A percentile compares a stretch with the other conserved stretches of the same genome.
Evolutionary conservation across 768 basidiomycete species (phyloP).

Genomic region (Russula earlei): DNA sequence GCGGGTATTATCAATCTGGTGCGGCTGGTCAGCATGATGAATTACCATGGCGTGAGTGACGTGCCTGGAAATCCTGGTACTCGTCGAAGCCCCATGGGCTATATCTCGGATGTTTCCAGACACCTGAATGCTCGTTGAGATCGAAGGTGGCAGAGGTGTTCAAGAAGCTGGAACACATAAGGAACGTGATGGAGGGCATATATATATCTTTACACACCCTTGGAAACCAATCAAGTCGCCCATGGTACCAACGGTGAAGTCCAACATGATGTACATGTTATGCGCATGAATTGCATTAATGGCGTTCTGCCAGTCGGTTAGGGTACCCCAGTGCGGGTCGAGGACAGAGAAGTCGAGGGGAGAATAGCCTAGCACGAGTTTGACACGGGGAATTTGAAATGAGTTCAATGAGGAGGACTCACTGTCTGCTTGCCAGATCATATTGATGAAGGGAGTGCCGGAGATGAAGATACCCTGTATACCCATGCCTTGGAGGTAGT

Average conservation of each 20-base stretch:
- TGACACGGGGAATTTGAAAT: slow-evolving; percentile 1
- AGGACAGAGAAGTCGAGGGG: slow-evolving; percentile 84
- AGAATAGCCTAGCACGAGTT: slow-evolving; percentile 61
- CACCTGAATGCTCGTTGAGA: slow-evolving; percentile 58
- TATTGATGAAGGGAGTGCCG: slow-evolving; percentile 87
- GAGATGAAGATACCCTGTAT: slow-evolving; percentile 79
- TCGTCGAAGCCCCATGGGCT: slow-evolving; percentile 80
- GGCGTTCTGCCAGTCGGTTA: slow-evolving; percentile 66
- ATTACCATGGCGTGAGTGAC: slow-evolving; percentile 18
- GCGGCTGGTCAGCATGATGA: slow-evolving; percentile 3
- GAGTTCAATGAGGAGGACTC: slow-evolving; percentile 27
- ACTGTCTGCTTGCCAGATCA: slow-evolving; percentile 98
- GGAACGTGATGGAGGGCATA: slow-evolving; percentile 3
- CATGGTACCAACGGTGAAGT: slow-evolving; percentile 94
- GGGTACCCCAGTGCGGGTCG: slow-evolving; percentile 88
- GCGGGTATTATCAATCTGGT: slow-evolving; percentile 54
- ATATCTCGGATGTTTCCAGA: slow-evolving; percentile 69
- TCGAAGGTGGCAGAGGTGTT: slow-evolving; percentile 76
- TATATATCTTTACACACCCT: slow-evolving; percentile 43
- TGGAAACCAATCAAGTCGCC: slow-evolving; percentile 78
- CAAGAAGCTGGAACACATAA: slow-evolving; percentile 42
- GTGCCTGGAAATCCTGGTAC: slow-evolving; percentile 74
- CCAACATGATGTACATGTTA: slow-evolving; percentile 87
- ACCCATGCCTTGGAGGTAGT: slow-evolving; percentile 90
- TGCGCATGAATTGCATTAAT: slow-evolving; percentile 70